Evolutionary conservation across 768 basidiomycete species (phyloP), one percentile per base, ranked within the genome.

Genomic region (Tricholoma terreum): DNA sequence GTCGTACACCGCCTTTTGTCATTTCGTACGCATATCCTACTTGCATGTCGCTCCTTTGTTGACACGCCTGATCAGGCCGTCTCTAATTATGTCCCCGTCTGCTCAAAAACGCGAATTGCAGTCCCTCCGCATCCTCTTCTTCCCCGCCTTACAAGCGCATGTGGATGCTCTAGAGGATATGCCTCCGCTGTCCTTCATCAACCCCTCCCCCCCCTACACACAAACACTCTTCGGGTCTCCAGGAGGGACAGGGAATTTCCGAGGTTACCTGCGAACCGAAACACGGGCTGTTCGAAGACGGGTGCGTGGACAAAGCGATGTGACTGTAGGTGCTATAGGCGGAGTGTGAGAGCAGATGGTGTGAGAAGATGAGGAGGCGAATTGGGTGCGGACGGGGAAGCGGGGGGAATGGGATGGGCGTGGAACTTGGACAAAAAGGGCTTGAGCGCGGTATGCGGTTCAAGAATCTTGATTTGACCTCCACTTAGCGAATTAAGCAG

Each of bases 301-400:
- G 50, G 27, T 4, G 77, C 80, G 57, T 82, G 82, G 11, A 79
- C 77, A 4, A 89, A 89, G 62, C 90, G 89, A 89, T 90, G 88
- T 65, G 87, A 89, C 58, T 90, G 88, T 70, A 89, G 88, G 1
- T 90, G 88, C 66, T 89, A 73, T 90, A 10, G 84, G 86, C 1
- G 87, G 89, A 66, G 88, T 90, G 14, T 89, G 89, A 59, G 88
- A 89, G 72, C 77, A 78, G 56, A 86, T 85, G 7, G 87, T 89
- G 31, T 69, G 86, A 49, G 83, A 86, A 65, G 87, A 87, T 27
- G 88, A 88, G 63, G 82, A 83, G 61, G 84, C 83, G 56, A 80
- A 75, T 38, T 77, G 83, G 1, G 77, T 81, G 0, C 67, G 85
- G 35, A 70, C 78, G 0, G 88, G 88, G 6, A 90, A 90, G 65